Conservation (phyloP, 768 basidiomycete species). For the Russula griseocarnosa region DNA sequence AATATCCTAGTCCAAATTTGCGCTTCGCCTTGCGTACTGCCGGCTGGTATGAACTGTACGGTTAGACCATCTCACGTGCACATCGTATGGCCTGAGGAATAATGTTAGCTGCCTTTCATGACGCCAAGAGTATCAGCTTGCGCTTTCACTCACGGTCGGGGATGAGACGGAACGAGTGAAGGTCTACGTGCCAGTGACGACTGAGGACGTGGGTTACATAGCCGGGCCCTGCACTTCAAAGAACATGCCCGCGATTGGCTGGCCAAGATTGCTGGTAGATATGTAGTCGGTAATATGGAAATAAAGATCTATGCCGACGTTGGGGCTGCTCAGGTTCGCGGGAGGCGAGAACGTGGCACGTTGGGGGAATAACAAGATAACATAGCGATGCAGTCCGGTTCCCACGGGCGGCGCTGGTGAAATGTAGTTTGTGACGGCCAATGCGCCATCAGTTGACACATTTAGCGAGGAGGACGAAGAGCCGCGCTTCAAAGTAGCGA, state of each 20-base stretch:
- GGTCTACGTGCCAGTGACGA: too few relatives aligned
- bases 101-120: background rate
- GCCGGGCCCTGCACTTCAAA: slow-evolving; percentile 65
- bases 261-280: slow-evolving; percentile 50
- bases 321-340: slow-evolving; percentile 47
- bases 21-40: background rate
- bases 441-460: slow-evolving; percentile 43
- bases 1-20: background rate
- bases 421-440: slow-evolving; percentile 58
- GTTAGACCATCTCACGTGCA: too few relatives aligned
- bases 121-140: background rate
- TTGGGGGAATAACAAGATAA: slow-evolving; percentile 60
- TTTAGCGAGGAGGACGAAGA: slow-evolving; percentile 13
- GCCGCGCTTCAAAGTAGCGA: slow-evolving; percentile 42
- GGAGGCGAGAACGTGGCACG: slow-evolving; percentile 60
- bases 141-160: background rate
- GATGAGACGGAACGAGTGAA: too few relatives aligned
- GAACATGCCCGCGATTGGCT: slow-evolving; percentile 63
- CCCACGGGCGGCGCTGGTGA: slow-evolving; percentile 69
- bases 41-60: too few relatives aligned
- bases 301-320: slow-evolving; percentile 44
- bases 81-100: too few relatives aligned
- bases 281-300: slow-evolving; percentile 60
- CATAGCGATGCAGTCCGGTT: slow-evolving; percentile 74
- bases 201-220: slow-evolving; percentile 54